Evolutionary conservation across 2,329 filamentous ascomycete species (phyloP).

Genomic region (Colletotrichum caudatum): DNA sequence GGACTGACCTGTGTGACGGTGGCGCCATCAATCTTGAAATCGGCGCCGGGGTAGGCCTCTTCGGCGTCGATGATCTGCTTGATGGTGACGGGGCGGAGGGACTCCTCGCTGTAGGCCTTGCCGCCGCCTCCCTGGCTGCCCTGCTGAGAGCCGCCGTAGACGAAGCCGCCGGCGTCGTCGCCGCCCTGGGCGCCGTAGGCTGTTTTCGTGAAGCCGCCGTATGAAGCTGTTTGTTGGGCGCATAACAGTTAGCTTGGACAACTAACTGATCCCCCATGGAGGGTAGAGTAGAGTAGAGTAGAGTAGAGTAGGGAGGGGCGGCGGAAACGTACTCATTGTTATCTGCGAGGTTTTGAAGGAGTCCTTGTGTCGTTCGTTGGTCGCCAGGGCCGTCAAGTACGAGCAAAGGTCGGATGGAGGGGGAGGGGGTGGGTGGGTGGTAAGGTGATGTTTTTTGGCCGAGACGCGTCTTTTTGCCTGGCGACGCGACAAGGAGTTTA

Average conservation of each 20-base stretch:
- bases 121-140: conserved; percentile 65
- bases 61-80: conserved; percentile 91
- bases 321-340: conserved; percentile 12
- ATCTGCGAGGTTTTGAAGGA: background rate
- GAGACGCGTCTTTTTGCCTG: conserved; percentile 35
- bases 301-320: no score
- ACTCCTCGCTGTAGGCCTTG: conserved; percentile 79
- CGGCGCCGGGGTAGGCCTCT: conserved; percentile 77
- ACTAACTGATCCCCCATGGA: background rate
- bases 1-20: conserved; percentile 75
- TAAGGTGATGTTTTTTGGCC: conserved; percentile 41
- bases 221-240: conserved; percentile 55
- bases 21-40: conserved; percentile 85
- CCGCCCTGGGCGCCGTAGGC: conserved; percentile 67
- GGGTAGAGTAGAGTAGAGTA: no score
- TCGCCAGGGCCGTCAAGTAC: background rate
- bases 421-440: conserved; percentile 48
- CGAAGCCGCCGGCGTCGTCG: conserved; percentile 72
- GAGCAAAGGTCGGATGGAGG: background rate
- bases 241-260: background rate
- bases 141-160: conserved; percentile 69
- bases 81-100: conserved; percentile 92
- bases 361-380: background rate
- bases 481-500: conserved; percentile 37
- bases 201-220: conserved; percentile 55